These are phyloP conservation scores for Pyrenophora seminiperda DNA, from an alignment of 2,329 filamentous ascomycete species.

Conservation along the genomic window DNA sequence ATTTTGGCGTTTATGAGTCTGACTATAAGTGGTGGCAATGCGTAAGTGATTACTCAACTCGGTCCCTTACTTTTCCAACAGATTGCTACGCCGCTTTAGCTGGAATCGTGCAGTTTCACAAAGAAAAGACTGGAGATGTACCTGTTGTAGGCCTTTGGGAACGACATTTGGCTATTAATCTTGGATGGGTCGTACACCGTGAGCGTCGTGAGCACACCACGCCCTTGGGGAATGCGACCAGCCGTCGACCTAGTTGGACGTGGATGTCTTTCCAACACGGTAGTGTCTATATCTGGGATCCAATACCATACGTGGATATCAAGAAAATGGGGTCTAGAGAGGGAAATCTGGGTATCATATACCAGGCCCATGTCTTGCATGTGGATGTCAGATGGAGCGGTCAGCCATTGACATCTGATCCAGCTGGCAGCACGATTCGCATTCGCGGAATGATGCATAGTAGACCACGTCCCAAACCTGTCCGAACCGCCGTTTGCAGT, in stretches of 20 bases:
- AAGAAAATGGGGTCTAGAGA: neutral
- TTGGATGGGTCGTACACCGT: neutral
- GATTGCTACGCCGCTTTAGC: conserved; percentile 8
- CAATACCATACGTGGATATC: neutral
- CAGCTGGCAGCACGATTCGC: conserved; percentile 1
- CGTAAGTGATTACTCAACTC: neutral
- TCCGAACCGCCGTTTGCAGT: neutral
- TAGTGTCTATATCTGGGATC: neutral
- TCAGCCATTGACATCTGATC: neutral
- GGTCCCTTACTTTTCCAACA: neutral
- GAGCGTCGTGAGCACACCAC: neutral
- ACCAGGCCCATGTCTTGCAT: neutral
- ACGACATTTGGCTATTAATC: neutral
- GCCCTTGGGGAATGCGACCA: neutral
- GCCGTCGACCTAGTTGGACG: neutral
- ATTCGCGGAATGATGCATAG: conserved; percentile 1
- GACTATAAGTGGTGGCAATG: neutral
- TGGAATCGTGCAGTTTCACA: neutral
- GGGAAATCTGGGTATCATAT: neutral
- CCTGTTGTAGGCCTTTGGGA: conserved; percentile 1
- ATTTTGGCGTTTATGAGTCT: neutral
- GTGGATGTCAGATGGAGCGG: neutral
- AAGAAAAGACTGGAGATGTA: neutral
- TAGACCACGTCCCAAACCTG: neutral
- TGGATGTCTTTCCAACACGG: conserved; percentile 2